Evolutionary conservation across 257 asterid species (phyloP), one percentile per base, ranked within the genome.

Genomic region (Nyctanthes arbortristis): DNA sequence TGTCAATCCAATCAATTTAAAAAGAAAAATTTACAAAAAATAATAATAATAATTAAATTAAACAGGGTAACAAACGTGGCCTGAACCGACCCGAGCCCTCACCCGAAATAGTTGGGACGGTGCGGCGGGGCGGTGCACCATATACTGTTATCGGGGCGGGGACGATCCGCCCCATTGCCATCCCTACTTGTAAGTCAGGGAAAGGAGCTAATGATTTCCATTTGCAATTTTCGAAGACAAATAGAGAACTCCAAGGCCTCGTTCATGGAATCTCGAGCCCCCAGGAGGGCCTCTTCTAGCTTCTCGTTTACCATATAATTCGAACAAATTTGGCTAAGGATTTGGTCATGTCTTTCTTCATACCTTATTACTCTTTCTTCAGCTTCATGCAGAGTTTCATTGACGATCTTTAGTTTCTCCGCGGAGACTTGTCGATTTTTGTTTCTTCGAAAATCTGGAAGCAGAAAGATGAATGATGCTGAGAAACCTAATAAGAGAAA

Each of bases 321-420:
- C n/a, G n/a, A n/a, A n/a, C n/a, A n/a, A n/a, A n/a, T n/a, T n/a
- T n/a, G n/a, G n/a, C n/a, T 40, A 16, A 87, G 81, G 39, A 87
- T 69, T 20, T 30, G 55, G 16, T 81, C 90, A 6, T 84, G 87
- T 43, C 91, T 75, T 60, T 85, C 83, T 70, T 83, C 78, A 10
- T 79, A 75, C 47, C 70, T 69, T 22, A 34, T 29, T 0, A 63
- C 66, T 57, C 76, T 74, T 28, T 47, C 69, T 30, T 82, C 87
- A 2, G 87, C 87, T 74, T 35, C 56, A 32, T 61, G 69, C 76
- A 82, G 45, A 39, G 81, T n/a, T n/a, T n/a, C n/a, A n/a, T 28
- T 0, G 7, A 79, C 45, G 12, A 77, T 49, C 69, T 67, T 73
- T 30, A 72, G 24, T 62, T 82, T 82, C 58, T 72, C 71, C 14